Base-by-base conservation (phyloP, 2,329 filamentous ascomycete species). In the Incumbomyces delicatus region DNA sequence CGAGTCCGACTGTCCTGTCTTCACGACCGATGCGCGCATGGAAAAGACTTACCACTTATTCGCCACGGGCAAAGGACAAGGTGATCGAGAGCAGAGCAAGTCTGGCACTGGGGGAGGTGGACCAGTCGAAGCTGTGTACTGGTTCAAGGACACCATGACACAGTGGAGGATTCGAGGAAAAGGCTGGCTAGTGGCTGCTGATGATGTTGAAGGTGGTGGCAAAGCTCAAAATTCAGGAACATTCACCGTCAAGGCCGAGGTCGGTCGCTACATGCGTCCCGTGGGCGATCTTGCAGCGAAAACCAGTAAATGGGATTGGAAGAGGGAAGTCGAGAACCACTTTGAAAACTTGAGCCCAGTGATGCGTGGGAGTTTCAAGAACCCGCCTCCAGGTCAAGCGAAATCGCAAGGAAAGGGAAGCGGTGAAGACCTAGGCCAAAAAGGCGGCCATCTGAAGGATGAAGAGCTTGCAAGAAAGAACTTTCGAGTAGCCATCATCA, bases 21-120 rank as follows among this genome's bases (percentile, higher is more conserved):
- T 95, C 59, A 95, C 90, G 1, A 95, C 88, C 0, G 92, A 96
- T 63, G 78, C 78, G 7, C 78, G 90, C 38, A 95, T 94, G 87
- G 76, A 81, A 50, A 96, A 96, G 70, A 72, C 84, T 0, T 70
- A 72, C 2, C 83, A 95, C 64, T 65, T 96, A 2, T 77, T 81
- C 51, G 69, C 66, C 5, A 72, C 67, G 4, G 69, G 68, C 10
- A 61, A 65, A 18, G 72, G 68, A 6, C 66, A 72, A 43, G 72
- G 72, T 6, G 62, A 66, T 29, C 64, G 65, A 30, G 61, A 59
- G 5, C 59, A 65, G 41, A 60, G 67, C 57, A 53, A 70, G 65
- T 55, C 54, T 46, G 70, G 78, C 46, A 73, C 71, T 51, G 80
- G 80, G 8, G 75, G 81, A 31, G 80, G 87, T 33, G 80, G 80